These are phyloP conservation scores for Hysterium pulicare DNA, from an alignment of 2,329 filamentous ascomycete genomes.

Conservation along the genomic window DNA sequence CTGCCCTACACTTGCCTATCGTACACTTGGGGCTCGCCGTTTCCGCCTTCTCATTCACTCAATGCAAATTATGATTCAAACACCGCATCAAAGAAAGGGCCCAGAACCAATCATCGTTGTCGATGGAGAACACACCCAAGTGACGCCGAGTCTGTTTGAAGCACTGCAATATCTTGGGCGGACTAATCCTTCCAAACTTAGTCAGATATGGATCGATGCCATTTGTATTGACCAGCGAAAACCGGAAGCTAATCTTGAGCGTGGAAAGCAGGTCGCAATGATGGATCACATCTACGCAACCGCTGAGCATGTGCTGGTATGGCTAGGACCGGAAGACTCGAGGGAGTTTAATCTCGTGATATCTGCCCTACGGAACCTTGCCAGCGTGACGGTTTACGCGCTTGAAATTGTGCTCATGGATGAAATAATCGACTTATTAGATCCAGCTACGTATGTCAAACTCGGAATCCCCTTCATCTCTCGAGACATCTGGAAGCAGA, in stretches of 20 bases:
- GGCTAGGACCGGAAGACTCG: no score
- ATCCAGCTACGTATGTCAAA: not conserved
- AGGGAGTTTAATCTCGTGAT: no score
- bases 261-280: slow-evolving; percentile 4
- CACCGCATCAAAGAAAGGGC: no score
- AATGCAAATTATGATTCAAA: no score
- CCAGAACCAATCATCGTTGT: no score
- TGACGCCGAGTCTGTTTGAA: no score
- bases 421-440: not conserved
- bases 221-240: slow-evolving; percentile 3
- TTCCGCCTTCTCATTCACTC: no score
- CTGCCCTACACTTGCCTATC: no score
- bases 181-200: no score
- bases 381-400: not conserved
- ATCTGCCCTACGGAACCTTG: not conserved
- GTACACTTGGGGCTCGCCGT: no score
- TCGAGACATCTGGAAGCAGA: not conserved
- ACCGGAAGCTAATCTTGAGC: slow-evolving; percentile 1
- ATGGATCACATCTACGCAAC: slow-evolving; percentile 1
- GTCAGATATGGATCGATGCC: slow-evolving; percentile 5
- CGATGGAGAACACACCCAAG: no score
- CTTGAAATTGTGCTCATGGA: not conserved
- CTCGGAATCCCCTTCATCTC: not conserved
- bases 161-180: no score
- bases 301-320: slow-evolving; percentile 2